Conservation (phyloP, 192 early-diverging fungal genomes). For the Dissophora globulifera region DNA sequence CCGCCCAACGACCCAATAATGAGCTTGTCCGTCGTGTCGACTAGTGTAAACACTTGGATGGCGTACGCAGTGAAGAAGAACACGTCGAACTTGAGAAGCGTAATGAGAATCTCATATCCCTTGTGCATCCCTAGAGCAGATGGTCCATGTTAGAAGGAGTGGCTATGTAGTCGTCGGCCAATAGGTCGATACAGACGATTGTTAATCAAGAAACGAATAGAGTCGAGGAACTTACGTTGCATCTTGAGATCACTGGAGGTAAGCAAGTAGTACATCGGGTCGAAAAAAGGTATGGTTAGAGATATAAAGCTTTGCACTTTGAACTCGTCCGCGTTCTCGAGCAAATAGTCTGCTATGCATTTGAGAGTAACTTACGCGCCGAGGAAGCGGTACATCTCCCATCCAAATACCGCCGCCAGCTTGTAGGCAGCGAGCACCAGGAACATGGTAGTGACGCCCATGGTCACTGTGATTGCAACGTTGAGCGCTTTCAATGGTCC, state of each 20-base stretch:
- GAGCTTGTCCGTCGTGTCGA: slow-evolving; percentile 62
- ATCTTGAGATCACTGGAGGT: slow-evolving; percentile 33
- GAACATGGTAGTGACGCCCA: slow-evolving; percentile 37
- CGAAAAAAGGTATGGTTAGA: too few relatives aligned
- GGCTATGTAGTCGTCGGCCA: too few relatives aligned
- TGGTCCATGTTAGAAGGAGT: not conserved
- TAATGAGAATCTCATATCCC: slow-evolving; percentile 71
- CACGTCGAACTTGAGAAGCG: slow-evolving; percentile 72
- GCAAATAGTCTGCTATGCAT: too few relatives aligned
- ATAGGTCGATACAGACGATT: too few relatives aligned
- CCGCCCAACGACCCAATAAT: slow-evolving; percentile 21
- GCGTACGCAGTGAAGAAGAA: slow-evolving; percentile 73
- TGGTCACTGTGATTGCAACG: slow-evolving; percentile 37
- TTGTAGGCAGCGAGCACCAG: slow-evolving; percentile 25
- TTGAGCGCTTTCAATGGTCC: slow-evolving; percentile 16
- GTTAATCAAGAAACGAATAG: too few relatives aligned
- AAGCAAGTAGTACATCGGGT: too few relatives aligned
- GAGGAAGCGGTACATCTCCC: slow-evolving; percentile 51
- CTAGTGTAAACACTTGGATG: slow-evolving; percentile 69
- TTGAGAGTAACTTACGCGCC: slow-evolving; percentile 42
- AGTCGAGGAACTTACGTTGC: slow-evolving; percentile 36
- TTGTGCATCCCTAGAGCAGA: slow-evolving; percentile 59
- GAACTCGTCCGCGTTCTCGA: too few relatives aligned
- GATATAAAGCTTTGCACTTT: too few relatives aligned
- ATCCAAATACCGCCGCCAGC: slow-evolving; percentile 42